Base-by-base conservation (phyloP, 345 rosid species). In the Euclidium syriacum region DNA sequence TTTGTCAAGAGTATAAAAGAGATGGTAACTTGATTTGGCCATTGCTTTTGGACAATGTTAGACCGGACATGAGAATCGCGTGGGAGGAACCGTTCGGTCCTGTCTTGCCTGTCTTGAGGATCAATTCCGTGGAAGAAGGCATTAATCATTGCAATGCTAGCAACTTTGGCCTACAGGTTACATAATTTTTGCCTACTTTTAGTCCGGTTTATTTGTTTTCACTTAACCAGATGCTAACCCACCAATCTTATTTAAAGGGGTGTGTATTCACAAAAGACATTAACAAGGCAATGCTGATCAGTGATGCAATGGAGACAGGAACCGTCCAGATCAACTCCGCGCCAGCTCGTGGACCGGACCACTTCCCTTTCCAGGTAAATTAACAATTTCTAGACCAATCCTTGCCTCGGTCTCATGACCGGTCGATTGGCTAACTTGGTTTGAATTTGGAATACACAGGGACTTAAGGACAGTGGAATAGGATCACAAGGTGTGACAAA, bases 61-160 rank as follows among this genome's bases (percentile, higher is more conserved):
- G 89, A 67, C 95, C 99, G 0, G 96, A 90, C 63, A 94, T 94
- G 99, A 83, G 99, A 77, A 90, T 94, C 0, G 99, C 99, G 0
- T 94, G 99, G 99, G 99, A 94, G 71, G 99, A 94, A 65, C 99
- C 99, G 0, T 94, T 94, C 2, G 99, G 99, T 15, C 99, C 99
- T 0, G 79, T 94, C 58, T 39, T 94, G 34, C 99, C 99, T 0
- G 95, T 94, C 10, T 67, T 94, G 6, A 77, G 97, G 76, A 94
- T 90, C 64, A 73, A 43, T 47, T 81, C 97, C 1, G 68, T 86
- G 10, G 99, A 94, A 54, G 99, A 94, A 84, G 99, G 99, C 17
- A 86, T 94, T 54, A 83, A 94, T 72, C 99, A 94, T 63, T 94
- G 99, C 84, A 94, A 94, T 78, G 97, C 99, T 16, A 94, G 99